Base-by-base conservation (phyloP, 441 rosid species). In the Pelargonium myrrhifolium region DNA sequence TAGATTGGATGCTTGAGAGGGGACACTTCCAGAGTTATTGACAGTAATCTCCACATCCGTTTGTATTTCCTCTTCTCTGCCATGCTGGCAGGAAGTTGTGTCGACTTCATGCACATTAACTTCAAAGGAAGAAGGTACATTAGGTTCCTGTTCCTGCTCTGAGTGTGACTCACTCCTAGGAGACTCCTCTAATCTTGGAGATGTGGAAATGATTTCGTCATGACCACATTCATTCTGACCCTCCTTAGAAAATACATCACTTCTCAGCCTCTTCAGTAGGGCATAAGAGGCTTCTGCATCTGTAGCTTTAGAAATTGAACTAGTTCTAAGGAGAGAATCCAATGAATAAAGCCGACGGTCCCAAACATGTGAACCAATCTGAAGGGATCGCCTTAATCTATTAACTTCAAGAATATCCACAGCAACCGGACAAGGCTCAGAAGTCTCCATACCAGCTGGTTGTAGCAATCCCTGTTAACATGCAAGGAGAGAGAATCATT, bases 311-410 rank as follows among this genome's bases (percentile, higher is more conserved):
- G 79, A 67, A 24, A 42, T 71, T 43, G 75, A 78, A 64, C 76
- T 80, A 68, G 84, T 83, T 65, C 75, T 80, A 62, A 90, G 86
- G 45, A 83, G 83, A 62, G 89, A 71, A 68, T 87, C 82, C 64
- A 94, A 71, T 35, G 88, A 82, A 84, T 73, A 78, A 9, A 95
- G 86, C 61, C 88, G 89, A 65, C 89, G 86, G 74, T 95, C 97
- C 99, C 99, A 95, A 81, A 87, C 77, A 79, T 82, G 83, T 70
- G 97, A 86, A 70, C 87, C 97, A 77, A 90, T 82, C 62, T 92
- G 83, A 66, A 95, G 77, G 77, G 86, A 97, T 70, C 96, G 79
- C 71, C 91, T 86, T 72, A 92, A 66, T 66, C 87, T 79, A 74
- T 95, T 86, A 35, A 92, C 77, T 78, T 90, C 98, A 75, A 95